A percentile compares a stretch with the other conserved stretches of the same genome.
These are phyloP conservation scores for Testicularia cyperi DNA, from an alignment of 1,284 basidiomycete species.

Conservation along the genomic window DNA sequence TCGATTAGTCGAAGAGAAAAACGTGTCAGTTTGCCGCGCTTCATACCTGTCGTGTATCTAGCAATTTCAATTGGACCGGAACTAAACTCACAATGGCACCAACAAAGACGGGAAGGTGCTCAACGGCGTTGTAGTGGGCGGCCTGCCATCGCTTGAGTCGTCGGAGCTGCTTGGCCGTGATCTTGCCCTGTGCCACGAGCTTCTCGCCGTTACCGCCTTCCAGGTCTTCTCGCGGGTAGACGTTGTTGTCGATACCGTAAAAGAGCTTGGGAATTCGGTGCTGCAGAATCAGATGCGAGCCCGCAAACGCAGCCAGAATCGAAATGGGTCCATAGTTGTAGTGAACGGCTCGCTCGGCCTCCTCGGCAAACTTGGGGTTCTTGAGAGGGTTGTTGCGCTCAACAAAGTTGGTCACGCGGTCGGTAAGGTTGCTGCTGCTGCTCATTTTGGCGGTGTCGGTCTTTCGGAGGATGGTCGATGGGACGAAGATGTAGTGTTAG, in stretches of 20 bases:
- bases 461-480: too few species aligned
- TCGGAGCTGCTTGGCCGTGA: slow-evolving; percentile 24
- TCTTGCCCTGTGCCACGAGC: slow-evolving; percentile 33
- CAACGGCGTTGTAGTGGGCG: slow-evolving; percentile 40
- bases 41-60: too few species aligned
- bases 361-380: slow-evolving; percentile 20
- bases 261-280: slow-evolving; percentile 34
- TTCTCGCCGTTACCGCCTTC: slow-evolving; percentile 23
- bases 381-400: slow-evolving; percentile 34
- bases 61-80: too few species aligned
- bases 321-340: slow-evolving; percentile 37
- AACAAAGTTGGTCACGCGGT: slow-evolving; percentile 27
- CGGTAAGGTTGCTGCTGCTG: slow-evolving; percentile 16
- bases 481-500: too few species aligned
- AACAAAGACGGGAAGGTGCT: slow-evolving; percentile 32
- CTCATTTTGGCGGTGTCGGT: too few species aligned
- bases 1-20: too few species aligned
- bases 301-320: slow-evolving; percentile 39
- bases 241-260: slow-evolving; percentile 36
- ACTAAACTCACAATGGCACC: slow-evolving; percentile 21
- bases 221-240: slow-evolving; percentile 33
- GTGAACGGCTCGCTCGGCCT: slow-evolving; percentile 18
- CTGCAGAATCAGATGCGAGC: slow-evolving; percentile 35
- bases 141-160: slow-evolving; percentile 39
- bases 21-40: too few species aligned